Base-by-base conservation (phyloP, 805 yeast genomes). In the Starmerella vaccinii region DNA sequence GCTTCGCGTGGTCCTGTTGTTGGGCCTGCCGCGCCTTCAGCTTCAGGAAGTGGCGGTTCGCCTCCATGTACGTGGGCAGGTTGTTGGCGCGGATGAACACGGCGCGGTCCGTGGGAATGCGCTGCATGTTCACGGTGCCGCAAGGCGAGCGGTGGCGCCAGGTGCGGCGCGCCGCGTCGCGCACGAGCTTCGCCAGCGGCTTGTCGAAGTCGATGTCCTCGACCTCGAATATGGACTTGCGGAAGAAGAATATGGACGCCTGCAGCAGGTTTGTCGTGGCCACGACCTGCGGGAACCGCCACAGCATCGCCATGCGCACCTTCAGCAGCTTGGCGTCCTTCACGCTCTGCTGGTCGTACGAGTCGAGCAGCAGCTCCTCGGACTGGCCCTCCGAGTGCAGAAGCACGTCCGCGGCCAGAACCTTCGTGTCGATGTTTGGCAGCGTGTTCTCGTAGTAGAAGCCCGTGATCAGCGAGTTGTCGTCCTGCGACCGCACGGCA, bases 91-190 rank as follows among this genome's bases (percentile, higher is more conserved):
- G 76, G 53, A 85, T 74, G 61, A 89, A 89, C 19, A 58, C 50
- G 2, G 75, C 70, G 24, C 10, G n/a, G 10, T 41, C n/a, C 5
- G 49, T 71, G 3, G 96, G 95, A 24, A 89, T 64, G 22, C 81
- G 74, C 55, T 82, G 76, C 59, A 90, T 71, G 4, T 83, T 83
- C 16, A 92, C 76, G 0, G 81, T 76, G 49, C 80, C 85, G 55
- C 72, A 72, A 9, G 66, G 63, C 5, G 62, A 59, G 0, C 82
- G 72, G 63, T 88, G 95, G 59, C 76, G 77, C 98, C 98, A 92
- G 1, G 95, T 82, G 56, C 95, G 77, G 66, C 97, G 77, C 3
- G 95, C 94, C 51, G 90, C 68, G 61, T 88, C 95, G 61, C 97
- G 77, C 38, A 88, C 76, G 22, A 89, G 73, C 42, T 59, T 60